Evolutionary conservation across 495 filamentous ascomycete genomes (phyloP).

Genomic region (Penicillium mononematosum): DNA sequence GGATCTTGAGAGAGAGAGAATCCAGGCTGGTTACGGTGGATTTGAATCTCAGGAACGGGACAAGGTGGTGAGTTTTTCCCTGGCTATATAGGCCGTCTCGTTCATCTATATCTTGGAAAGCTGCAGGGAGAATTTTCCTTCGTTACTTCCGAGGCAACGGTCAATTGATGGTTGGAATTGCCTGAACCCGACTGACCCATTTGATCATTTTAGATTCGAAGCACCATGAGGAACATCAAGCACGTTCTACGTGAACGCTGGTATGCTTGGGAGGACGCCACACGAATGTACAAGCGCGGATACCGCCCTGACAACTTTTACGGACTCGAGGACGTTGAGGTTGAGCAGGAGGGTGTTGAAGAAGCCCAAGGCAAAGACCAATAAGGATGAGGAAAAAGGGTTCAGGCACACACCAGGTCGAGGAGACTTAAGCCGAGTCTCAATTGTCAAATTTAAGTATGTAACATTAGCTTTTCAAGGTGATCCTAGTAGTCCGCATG

Average conservation of each 20-base stretch:
- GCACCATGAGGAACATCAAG: constrained; percentile 76
- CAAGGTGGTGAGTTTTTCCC: constrained; percentile 52
- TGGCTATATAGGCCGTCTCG: neutral
- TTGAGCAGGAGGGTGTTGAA: constrained; percentile 5
- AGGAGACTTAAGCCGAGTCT: neutral
- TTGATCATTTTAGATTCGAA: constrained; percentile 52
- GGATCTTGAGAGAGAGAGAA: constrained; percentile 65
- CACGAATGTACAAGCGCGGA: constrained; percentile 62
- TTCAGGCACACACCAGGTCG: neutral
- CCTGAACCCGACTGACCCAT: constrained; percentile 18
- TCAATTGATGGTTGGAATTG: neutral
- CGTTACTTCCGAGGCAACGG: neutral
- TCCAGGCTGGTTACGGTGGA: constrained; percentile 65
- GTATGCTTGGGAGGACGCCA: constrained; percentile 87
- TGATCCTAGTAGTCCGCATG: constrained; percentile 7
- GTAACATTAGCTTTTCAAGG: constrained; percentile 12
- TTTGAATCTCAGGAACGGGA: constrained; percentile 60
- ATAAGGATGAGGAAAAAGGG: neutral
- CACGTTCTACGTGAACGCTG: constrained; percentile 82
- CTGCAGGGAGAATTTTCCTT: neutral
- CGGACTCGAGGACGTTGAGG: constrained; percentile 12
- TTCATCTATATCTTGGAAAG: neutral
- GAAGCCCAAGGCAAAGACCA: constrained; percentile 5
- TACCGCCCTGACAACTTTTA: constrained; percentile 36
- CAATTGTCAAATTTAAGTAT: constrained; percentile 1